Conservation (phyloP, 768 basidiomycete genomes). For the button mushroom (Agaricus bisporus) region DNA sequence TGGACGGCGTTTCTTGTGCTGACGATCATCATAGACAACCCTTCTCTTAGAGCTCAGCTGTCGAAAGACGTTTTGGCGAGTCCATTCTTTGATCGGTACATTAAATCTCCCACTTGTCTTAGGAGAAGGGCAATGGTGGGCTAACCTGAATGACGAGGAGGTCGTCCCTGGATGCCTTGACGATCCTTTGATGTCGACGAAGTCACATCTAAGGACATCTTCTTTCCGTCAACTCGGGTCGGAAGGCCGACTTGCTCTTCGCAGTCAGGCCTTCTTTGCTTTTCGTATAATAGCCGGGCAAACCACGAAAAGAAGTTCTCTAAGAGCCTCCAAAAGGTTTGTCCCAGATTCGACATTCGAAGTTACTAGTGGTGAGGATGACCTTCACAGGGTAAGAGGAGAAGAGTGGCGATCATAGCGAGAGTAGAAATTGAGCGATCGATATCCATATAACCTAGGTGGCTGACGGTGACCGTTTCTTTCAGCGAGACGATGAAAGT, state of each 20-base stretch:
- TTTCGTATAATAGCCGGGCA: neutral
- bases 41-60: neutral
- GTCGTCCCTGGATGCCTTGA: neutral
- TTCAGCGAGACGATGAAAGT: no score
- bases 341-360: neutral
- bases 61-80: neutral
- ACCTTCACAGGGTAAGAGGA: neutral
- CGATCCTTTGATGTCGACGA: neutral
- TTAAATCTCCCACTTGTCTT: neutral
- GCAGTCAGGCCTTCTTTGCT: neutral
- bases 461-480: neutral
- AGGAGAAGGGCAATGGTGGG: neutral
- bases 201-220: neutral
- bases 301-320: neutral
- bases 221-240: neutral
- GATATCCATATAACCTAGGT: neutral
- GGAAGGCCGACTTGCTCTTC: constrained; percentile 5
- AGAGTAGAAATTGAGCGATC: neutral
- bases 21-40: neutral
- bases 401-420: neutral
- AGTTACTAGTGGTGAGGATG: neutral
- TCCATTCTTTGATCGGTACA: neutral
- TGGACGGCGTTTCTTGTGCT: neutral
- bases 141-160: constrained; percentile 1
- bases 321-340: neutral